phyloP scores from a whole-genome alignment of 2,329 filamentous ascomycete species.

The Talaromyces sp. region DNA sequence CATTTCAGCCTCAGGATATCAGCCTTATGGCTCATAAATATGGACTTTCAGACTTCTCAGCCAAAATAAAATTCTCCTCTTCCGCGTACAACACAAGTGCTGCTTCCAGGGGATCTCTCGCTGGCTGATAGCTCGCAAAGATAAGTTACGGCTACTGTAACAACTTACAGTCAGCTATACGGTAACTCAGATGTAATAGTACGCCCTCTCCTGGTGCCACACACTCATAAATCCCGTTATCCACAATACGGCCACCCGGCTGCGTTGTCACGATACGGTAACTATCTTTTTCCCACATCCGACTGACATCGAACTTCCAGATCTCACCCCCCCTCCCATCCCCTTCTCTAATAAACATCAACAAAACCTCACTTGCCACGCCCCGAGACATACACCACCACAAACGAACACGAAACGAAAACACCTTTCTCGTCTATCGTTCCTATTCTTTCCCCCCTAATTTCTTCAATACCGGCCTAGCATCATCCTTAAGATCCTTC shows the following conservation, averaged over 20 bases:
- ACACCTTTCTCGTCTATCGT: background rate
- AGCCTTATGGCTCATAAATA: background rate
- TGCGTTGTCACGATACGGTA: constrained; percentile 1
- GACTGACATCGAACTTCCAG: constrained; percentile 8
- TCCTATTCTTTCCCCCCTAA: background rate
- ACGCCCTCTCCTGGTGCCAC: background rate
- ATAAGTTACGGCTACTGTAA: background rate
- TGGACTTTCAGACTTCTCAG: background rate
- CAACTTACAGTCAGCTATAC: background rate
- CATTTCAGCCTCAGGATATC: background rate
- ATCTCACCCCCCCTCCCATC: background rate
- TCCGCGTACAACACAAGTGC: background rate
- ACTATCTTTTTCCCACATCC: constrained; percentile 18
- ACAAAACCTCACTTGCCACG: background rate
- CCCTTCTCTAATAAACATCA: constrained; percentile 3
- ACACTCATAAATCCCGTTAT: background rate
- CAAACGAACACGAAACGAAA: background rate
- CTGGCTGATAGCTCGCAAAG: background rate
- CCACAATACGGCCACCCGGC: constrained; percentile 7
- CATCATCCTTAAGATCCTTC: constrained; percentile 20
- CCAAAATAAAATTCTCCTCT: background rate
- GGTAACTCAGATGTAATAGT: constrained; percentile 1
- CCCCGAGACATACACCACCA: background rate
- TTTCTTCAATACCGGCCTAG: constrained; percentile 15
- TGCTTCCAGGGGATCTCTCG: background rate